Evolutionary conservation across 2,329 filamentous ascomycete species (phyloP), one percentile per base, ranked within the genome.

Genomic region (Aspergillus hortae): DNA sequence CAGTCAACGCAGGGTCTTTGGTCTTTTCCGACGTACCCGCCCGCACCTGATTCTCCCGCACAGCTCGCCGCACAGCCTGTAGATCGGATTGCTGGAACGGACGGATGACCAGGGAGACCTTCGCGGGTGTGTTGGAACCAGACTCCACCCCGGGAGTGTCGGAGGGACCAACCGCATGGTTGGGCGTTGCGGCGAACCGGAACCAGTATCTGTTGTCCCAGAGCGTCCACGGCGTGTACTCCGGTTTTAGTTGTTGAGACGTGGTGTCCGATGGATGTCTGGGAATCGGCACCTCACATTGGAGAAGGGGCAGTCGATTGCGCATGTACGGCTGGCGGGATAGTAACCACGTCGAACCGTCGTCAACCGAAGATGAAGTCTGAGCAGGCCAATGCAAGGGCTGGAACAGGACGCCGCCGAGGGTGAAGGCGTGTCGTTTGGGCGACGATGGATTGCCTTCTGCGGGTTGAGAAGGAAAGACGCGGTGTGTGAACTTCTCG

Each of bases 201-300:
- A 84, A 70, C 82, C 82, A 85, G 64, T 73, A 83, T 17, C 82
- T 73, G 44, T 75, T 72, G 59, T 84, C 81, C 72, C 80, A 84
- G 14, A 85, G 70, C 6, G 58, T 62, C 67, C 71, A 74, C 6
- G 55, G 46, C 4, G 56, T 52, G 25, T 51, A 48, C 4, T 48
- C 10, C 23, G 27, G 17, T 38, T 7, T 1, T 33, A 19, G 14
- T 38, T 2, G 4, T 38, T n/a, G 35, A 2, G 27, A 11, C 10
- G 14, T 38, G 3, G 35, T 2, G 14, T 38, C 15, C 19, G 38
- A 47, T 15, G 35, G 25, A 40, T 45, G 25, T 32, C 23, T 44
- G 6, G 43, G 17, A 6, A 33, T 45, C 33, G 27, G 35, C 9
- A 38, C 14, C 6, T 38, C 14, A n/a, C 15, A n/a, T 38, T 38